Percentiles rank a stretch among this genome's conserved stretches.
Evolutionary conservation across 192 early-diverging fungal genomes (phyloP).

Genomic region (Phlyctochytrium arcticum): DNA sequence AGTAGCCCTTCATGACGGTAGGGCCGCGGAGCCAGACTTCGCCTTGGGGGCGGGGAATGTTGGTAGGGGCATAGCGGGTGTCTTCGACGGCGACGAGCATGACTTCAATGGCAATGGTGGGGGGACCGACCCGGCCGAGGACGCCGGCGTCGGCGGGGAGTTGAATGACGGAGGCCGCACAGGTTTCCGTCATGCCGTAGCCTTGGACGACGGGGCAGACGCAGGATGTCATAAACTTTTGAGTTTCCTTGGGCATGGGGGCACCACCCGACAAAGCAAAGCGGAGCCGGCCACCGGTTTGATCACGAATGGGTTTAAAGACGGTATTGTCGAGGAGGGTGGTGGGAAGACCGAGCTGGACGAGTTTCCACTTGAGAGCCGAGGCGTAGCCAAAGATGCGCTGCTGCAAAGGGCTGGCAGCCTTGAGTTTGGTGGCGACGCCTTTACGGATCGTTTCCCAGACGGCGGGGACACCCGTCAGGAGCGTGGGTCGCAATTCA

Average conservation of each 20-base stretch:
- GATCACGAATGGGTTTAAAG: conserved; percentile 76
- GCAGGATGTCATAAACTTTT: conserved; percentile 71
- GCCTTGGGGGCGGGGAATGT: conserved; percentile 46
- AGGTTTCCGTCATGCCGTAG: conserved; percentile 83
- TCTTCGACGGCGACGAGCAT: conserved; percentile 66
- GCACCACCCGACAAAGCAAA: conserved; percentile 85
- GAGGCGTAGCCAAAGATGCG: conserved; percentile 73
- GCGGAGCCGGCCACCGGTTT: conserved; percentile 81
- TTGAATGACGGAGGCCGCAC: conserved; percentile 36
- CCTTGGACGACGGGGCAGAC: conserved; percentile 84
- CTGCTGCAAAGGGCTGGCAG: conserved; percentile 49
- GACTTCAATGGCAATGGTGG: conserved; percentile 71
- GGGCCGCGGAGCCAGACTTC: conserved; percentile 85
- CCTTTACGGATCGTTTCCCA: conserved; percentile 83
- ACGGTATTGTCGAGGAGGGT: conserved; percentile 65
- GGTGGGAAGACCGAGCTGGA: conserved; percentile 64
- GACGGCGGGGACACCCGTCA: conserved; percentile 71
- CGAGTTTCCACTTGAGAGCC: conserved; percentile 65
- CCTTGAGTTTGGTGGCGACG: conserved; percentile 62
- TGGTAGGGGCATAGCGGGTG: conserved; percentile 25
- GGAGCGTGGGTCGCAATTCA: conserved; percentile 64
- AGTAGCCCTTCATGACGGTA: conserved; percentile 87
- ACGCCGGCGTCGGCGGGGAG: conserved; percentile 25
- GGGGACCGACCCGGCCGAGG: conserved; percentile 68
- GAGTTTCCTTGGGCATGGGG: conserved; percentile 78